These are phyloP conservation scores for Melaleuca quinquenervia DNA, from an alignment of 345 rosid genomes.

Conservation along the genomic window DNA sequence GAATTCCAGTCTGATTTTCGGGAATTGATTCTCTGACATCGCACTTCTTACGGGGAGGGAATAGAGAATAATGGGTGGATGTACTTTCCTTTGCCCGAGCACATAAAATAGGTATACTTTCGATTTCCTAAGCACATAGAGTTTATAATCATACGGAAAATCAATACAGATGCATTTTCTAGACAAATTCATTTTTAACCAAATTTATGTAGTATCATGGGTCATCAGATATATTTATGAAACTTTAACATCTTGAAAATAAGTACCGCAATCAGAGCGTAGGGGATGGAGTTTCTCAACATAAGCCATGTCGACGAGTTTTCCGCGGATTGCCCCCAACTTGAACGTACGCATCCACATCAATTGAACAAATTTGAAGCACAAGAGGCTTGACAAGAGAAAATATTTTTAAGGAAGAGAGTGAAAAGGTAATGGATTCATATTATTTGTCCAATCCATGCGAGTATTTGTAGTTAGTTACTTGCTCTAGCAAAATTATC, in stretches of 20 bases:
- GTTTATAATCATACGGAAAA: background rate
- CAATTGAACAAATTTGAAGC: too few species aligned
- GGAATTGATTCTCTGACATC: too few species aligned
- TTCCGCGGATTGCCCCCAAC: too few species aligned
- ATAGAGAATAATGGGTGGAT: background rate
- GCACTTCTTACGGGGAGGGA: fast-evolving
- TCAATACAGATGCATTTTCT: background rate
- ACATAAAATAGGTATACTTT: too few species aligned
- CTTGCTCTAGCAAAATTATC: fast-evolving
- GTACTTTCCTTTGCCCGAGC: background rate
- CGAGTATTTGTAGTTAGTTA: background rate
- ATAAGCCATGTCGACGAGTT: background rate
- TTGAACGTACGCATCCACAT: background rate
- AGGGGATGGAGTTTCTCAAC: background rate
- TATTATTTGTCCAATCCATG: background rate
- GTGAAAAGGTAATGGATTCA: background rate
- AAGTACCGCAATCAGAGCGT: background rate
- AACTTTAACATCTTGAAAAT: background rate
- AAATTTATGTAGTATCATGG: background rate
- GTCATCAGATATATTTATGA: background rate
- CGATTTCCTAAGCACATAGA: background rate
- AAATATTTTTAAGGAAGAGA: background rate
- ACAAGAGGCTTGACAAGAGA: too few species aligned
- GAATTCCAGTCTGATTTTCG: background rate
- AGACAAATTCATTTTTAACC: background rate